Percentiles rank a stretch among this genome's conserved stretches.
These are phyloP conservation scores for Wallacemonas sp. DNA, from an alignment of 208 protist genomes.

Conservation along the genomic window DNA sequence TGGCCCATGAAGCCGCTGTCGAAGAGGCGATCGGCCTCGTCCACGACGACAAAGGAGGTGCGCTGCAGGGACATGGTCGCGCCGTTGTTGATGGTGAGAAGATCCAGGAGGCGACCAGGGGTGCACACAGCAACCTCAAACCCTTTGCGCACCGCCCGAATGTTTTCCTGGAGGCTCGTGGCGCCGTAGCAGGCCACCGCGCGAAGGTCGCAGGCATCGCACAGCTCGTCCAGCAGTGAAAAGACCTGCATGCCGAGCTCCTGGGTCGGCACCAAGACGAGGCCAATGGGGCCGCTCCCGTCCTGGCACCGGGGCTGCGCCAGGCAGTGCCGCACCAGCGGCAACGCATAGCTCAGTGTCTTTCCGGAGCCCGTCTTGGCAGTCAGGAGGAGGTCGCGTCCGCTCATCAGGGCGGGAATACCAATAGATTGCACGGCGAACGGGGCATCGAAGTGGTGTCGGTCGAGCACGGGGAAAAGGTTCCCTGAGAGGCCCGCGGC, in stretches of 20 bases:
- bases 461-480: conserved; percentile 62
- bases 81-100: conserved; percentile 86
- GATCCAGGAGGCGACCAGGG: conserved; percentile 86
- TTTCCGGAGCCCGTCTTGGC: conserved; percentile 96
- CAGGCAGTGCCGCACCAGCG: conserved; percentile 89
- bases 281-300: conserved; percentile 87
- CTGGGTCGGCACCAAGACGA: conserved; percentile 94
- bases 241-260: conserved; percentile 93
- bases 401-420: conserved; percentile 82
- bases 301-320: conserved; percentile 73
- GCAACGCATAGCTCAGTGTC: conserved; percentile 92
- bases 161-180: conserved; percentile 77
- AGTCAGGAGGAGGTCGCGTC: conserved; percentile 88
- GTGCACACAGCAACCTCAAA: conserved; percentile 86
- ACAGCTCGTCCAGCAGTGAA: conserved; percentile 70
- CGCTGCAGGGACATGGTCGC: conserved; percentile 56
- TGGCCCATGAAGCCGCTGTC: conserved; percentile 95
- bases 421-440: conserved; percentile 90
- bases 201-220: conserved; percentile 46
- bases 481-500: conserved; percentile 75
- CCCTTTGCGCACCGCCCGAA: conserved; percentile 56
- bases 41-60: conserved; percentile 89
- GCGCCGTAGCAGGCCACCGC: conserved; percentile 79
- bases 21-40: conserved; percentile 95
- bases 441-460: conserved; percentile 55